A percentile compares a stretch with the other conserved stretches of the same genome.
These are phyloP conservation scores for Euptelea pleiosperma DNA, from an alignment of 164 flowering plant species.

Conservation along the genomic window DNA sequence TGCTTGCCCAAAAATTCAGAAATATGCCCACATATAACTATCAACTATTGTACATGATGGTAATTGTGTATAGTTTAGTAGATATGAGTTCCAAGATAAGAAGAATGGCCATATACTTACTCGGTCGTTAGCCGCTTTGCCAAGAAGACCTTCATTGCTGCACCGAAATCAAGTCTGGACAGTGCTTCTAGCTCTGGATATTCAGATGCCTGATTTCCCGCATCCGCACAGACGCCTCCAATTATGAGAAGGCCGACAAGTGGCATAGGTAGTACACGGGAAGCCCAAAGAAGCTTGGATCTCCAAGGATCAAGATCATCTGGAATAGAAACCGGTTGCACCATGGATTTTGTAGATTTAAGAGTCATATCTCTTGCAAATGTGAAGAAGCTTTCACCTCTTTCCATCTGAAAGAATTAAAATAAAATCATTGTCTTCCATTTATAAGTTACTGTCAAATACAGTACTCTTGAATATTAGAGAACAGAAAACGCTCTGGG, in stretches of 20 bases:
- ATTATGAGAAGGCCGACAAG: conserved; percentile 80
- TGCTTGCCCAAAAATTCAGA: too few species aligned
- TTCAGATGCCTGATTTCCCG: conserved; percentile 43
- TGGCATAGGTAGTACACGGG: conserved; percentile 86
- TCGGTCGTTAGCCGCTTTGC: conserved; percentile 77
- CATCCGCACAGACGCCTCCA: conserved; percentile 60
- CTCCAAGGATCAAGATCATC: conserved; percentile 78
- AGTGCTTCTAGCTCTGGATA: conserved; percentile 76
- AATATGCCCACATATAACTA: too few species aligned
- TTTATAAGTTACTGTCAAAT: too few species aligned
- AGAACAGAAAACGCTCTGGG: too few species aligned
- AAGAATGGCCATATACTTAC: conserved; percentile 60
- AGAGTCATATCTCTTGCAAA: conserved; percentile 87
- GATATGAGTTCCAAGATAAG: too few species aligned
- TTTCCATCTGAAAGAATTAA: conserved; percentile 49
- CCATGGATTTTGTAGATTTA: conserved; percentile 66
- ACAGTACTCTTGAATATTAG: too few species aligned
- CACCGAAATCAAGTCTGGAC: conserved; percentile 78
- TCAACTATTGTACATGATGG: too few species aligned
- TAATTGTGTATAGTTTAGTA: too few species aligned
- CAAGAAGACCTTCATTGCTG: conserved; percentile 76
- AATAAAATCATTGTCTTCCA: neutral
- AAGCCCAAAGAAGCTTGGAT: conserved; percentile 84
- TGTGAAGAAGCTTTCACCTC: conserved; percentile 76
- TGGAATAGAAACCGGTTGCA: conserved; percentile 43